Evolutionary conservation across 202 grass and related monocot genomes (phyloP), one percentile per base, ranked within the genome.

Genomic region (Dendrocalamus latiflorus): DNA sequence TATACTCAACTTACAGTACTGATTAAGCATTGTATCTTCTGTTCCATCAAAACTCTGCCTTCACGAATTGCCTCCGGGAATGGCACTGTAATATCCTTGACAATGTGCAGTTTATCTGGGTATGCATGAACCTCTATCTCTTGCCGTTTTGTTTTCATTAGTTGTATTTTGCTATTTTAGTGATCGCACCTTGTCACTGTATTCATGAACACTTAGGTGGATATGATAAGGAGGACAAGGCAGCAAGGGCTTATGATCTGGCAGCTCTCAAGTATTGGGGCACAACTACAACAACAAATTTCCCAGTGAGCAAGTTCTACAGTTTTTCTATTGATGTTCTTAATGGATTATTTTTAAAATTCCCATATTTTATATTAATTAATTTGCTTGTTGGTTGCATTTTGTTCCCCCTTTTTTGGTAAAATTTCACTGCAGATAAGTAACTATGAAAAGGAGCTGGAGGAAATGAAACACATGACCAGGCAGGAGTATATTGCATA

Each of bases 241-340:
- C 94, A 73, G 94, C 94, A 65, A 86, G 91, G 21, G 81, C 94
- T 75, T 97, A 97, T 84, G 94, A 97, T 87, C 81, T 97, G 83
- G 94, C 94, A 81, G 94, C 94, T 82, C 94, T 97, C 25, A 97
- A 97, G 75, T 97, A 94, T 62, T 97, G 94, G 94, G 94, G 94
- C 47, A 83, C 88, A 66, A 94, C 90, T 1, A 89, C 94, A 22
- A 88, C 88, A 55, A 88, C 91, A 67, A 97, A 97, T 89, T 94
- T 97, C 39, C 92, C 92, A 20, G 92, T 94, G 87, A 9, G 73
- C n/a, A 73, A 50, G 13, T 83, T 67, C 33, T 15, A 22, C 48
- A 63, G 3, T 33, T 74, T 36, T 77, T 65, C 44, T 76, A 1
- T 12, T 4, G 10, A 18, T 34, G 1, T 21, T 22, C 12, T 15